Evolutionary conservation across 2,329 filamentous ascomycete species (phyloP), one percentile per base, ranked within the genome.

Genomic region (Triangularia setosa): DNA sequence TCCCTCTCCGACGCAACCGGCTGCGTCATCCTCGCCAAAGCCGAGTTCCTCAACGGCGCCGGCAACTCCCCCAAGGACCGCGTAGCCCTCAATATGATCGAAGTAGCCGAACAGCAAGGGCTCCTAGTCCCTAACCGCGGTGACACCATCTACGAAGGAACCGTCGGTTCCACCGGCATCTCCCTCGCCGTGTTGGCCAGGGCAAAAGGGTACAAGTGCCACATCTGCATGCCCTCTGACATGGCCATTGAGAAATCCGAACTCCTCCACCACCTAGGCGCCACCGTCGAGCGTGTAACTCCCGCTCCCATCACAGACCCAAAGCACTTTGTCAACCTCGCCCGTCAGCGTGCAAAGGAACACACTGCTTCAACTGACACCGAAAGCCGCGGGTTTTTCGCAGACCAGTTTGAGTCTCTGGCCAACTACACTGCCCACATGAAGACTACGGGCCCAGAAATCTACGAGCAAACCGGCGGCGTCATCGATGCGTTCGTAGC

Each of bases 211-310:
- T 98, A 98, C 79, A 86, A 89, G 69, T 93, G 93, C 30, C 91
- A 98, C 77, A 98, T 99, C 69, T 97, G 92, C 81, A 98, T 99
- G 93, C 94, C 95, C 57, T 88, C 92, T 74, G 95, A 99, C 79
- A 90, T 96, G 80, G 87, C 90, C 63, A 80, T 83, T 63, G 95
- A 99, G 77, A 99, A 99, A 78, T 92, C 90, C 4, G 89, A 94
- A 72, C 85, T 99, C 48, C 87, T 99, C 54, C 84, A 90, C 69
- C 94, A 95, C 74, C 87, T 99, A 11, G 95, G 95, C 71, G 95
- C 95, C 52, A 86, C 87, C n/a, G 94, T 99, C 27, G 93, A 97
- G 80, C 87, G 93, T 62, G 93, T 99, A 1, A 85, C 89, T 5
- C 93, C 95, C 12, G 93, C 93, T 9, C 93, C 93, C 64, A 99